Base-by-base conservation (phyloP, 441 rosid genomes). In the Rhodomyrtus psidioides region DNA sequence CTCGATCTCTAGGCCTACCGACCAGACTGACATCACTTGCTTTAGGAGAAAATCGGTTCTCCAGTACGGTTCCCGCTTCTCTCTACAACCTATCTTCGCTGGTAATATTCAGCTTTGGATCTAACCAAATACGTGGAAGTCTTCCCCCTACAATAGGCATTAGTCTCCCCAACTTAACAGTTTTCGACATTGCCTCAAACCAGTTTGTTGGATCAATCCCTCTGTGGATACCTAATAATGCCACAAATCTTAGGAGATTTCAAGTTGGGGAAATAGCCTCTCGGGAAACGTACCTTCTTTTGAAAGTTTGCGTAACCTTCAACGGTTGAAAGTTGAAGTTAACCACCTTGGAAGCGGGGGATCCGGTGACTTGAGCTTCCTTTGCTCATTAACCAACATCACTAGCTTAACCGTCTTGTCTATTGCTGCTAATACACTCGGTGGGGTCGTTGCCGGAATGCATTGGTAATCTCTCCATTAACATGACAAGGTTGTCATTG, bases 301-400 rank as follows among this genome's bases (percentile, higher is more conserved):
- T 62, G 4, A 0, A 62, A 30, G 24, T 30, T 28, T 30, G 44
- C 6, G 0, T 17, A 30, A 62, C 74, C 42, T 62, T 28, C 12
- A 0, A 62, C 0, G 3, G 12, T 28, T 60, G 23, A 60, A 0
- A 6, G 7, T 28, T 16, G 0, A 0, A 10, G 4, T 0, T 62
- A 28, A 60, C 74, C 12, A 28, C 42, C 74, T 60, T 16, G 24
- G 74, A 28, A 60, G 74, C 5, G 0, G 17, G 23, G 74, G 23
- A 60, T 60, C 3, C 4, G 13, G 74, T 16, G 44, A 62, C 21
- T 62, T 62, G 75, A 62, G 13, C 3, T 62, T 62, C 44, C 4
- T 65, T 65, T 65, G 14, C 46, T 34, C 46, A 0, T 30, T 65
- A 17, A 0, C 46, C 26, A 65, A 65, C 17, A 65, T 1, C 46